phyloP scores from a whole-genome alignment of 345 rosid genomes.

The Geranium brycei region DNA sequence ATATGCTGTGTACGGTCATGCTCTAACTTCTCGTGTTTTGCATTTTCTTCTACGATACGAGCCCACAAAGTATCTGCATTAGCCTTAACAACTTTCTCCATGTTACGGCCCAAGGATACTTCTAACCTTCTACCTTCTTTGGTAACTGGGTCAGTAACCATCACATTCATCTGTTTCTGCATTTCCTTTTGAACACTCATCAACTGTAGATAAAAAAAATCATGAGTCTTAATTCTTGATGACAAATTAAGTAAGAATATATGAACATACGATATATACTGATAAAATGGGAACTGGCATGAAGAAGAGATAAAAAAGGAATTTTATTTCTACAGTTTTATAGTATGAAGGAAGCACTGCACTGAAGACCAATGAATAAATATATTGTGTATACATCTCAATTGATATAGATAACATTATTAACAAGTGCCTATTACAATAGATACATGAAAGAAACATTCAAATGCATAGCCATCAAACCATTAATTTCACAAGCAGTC shows the following conservation, averaged over 20 bases:
- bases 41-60: slow-evolving; percentile 51
- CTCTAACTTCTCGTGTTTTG: slow-evolving; percentile 42
- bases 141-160: slow-evolving; percentile 38
- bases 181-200: slow-evolving; percentile 44
- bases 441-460: not conserved
- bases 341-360: not conserved
- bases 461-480: not conserved
- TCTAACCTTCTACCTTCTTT: slow-evolving; percentile 59
- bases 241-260: not conserved
- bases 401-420: too few species aligned
- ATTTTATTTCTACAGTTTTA: not conserved
- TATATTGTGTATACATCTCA: not conserved
- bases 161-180: slow-evolving; percentile 52
- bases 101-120: slow-evolving; percentile 41
- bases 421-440: not conserved
- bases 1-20: slow-evolving; percentile 47
- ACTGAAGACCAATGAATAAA: not conserved
- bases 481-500: too few species aligned
- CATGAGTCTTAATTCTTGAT: not conserved
- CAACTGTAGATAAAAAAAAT: slow-evolving; percentile 21
- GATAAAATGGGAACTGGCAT: too few species aligned
- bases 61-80: slow-evolving; percentile 61
- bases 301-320: not conserved
- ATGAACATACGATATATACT: too few species aligned
- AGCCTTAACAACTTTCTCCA: slow-evolving; percentile 50